phyloP scores from a whole-genome alignment of 2,329 filamentous ascomycete genomes.

The Pyrenophora graminea region DNA sequence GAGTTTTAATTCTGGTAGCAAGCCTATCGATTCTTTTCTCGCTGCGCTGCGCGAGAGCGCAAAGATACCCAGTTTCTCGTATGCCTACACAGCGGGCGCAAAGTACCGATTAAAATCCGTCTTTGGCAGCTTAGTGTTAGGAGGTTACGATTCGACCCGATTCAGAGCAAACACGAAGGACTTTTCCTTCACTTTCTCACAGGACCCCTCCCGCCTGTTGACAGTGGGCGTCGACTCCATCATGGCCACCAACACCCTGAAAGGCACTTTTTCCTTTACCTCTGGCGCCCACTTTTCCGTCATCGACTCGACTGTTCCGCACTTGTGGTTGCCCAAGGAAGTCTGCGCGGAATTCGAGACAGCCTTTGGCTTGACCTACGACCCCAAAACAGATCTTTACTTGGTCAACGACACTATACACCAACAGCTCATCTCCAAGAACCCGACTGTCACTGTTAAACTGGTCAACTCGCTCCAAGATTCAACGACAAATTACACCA shows the following conservation, averaged over 20 bases:
- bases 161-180: conserved; percentile 35
- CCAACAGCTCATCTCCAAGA: conserved; percentile 27
- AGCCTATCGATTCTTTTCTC: conserved; percentile 34
- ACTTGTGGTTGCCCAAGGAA: conserved; percentile 48
- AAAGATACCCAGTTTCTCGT: conserved; percentile 43
- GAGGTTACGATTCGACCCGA: conserved; percentile 50
- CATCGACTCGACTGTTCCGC: conserved; percentile 49
- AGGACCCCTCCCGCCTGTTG: conserved; percentile 37
- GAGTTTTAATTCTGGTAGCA: conserved; percentile 36
- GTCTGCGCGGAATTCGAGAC: conserved; percentile 48
- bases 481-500: conserved; percentile 43
- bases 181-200: conserved; percentile 41
- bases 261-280: conserved; percentile 42
- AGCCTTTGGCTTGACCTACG: conserved; percentile 48
- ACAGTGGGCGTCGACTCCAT: conserved; percentile 43
- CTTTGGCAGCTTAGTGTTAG: conserved; percentile 45
- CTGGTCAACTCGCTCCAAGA: conserved; percentile 37
- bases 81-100: conserved; percentile 44
- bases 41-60: conserved; percentile 33
- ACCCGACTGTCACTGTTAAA: conserved; percentile 48
- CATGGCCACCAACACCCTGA: conserved; percentile 35
- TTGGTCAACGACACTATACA: conserved; percentile 47
- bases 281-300: conserved; percentile 40
- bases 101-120: conserved; percentile 41
- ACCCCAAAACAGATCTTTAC: conserved; percentile 45